These are phyloP conservation scores for Ceratobasidium theobromae DNA, from an alignment of 1,284 basidiomycete genomes.

Conservation along the genomic window DNA sequence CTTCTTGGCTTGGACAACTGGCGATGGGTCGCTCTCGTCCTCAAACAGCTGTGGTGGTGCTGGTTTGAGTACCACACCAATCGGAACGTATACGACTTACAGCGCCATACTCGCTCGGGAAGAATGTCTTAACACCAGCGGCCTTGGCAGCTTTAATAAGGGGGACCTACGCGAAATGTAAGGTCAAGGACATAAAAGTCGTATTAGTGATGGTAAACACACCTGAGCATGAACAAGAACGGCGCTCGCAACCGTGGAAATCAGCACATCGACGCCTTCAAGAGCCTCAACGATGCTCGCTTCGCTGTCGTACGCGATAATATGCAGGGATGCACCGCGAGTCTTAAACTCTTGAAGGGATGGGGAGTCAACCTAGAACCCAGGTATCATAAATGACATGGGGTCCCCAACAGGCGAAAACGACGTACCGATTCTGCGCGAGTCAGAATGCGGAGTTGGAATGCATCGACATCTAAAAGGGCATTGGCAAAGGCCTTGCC, in stretches of 20 bases:
- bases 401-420: neutral
- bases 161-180: neutral
- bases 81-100: neutral
- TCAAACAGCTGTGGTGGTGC: neutral
- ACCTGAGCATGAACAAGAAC: neutral
- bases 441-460: neutral
- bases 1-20: neutral
- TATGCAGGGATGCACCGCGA: neutral
- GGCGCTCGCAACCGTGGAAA: neutral
- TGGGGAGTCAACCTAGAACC: neutral
- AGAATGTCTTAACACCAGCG: slow-evolving; percentile 10
- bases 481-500: neutral
- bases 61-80: neutral
- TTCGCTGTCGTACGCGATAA: neutral
- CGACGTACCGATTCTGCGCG: neutral
- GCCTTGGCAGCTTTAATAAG: neutral
- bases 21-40: neutral
- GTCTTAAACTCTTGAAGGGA: neutral
- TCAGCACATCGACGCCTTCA: slow-evolving; percentile 9
- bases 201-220: neutral
- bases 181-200: neutral
- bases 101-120: slow-evolving; percentile 8
- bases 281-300: neutral
- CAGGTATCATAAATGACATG: neutral
- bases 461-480: neutral